Base-by-base conservation (phyloP, 129 eudicot species). In the Artemisia annua region DNA sequence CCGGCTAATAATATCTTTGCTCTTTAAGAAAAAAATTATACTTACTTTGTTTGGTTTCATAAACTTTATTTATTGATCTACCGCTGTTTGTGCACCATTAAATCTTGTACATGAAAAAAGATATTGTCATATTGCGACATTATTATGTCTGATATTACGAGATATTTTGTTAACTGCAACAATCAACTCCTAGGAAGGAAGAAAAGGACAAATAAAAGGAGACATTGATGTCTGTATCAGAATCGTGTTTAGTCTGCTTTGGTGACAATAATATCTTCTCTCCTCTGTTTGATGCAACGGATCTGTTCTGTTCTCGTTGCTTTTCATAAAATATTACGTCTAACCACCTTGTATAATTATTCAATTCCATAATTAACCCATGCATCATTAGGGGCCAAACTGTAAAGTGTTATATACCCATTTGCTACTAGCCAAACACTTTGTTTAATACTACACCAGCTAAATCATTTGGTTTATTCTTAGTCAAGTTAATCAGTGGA, bases 161-260 rank as follows among this genome's bases (percentile, higher is more conserved):
- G 43, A 7, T 30, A 39, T 39, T 39, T 39, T 39, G 46, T 39
- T 39, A 39, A 7, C 46, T 7, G 46, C 46, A 39, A 39, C 46
- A 39, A 39, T 39, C 46, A 39, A 39, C 43, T 39, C 46, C 46
- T 39, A 39, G 46, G 46, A 73, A 62, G 8, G 30, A 11, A 73
- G 32, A 30, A 72, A 73, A 30, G 7, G 70, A 62, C 39, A 73
- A 73, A 17, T 32, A 0, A 3, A 35, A 11, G 62, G 63, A 50
- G 70, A 73, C 63, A 63, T 73, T 10, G 46, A 30, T 62, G 70
- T 50, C 70, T 49, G 35, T 48, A 46, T 59, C 28, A 73, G 70
- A 61, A 49, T 61, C 70, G 10, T 51, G 62, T 73, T 28, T 30
- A 61, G 68, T 30, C 3, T 28, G 30, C 30, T 28, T 28, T 28